Evolutionary conservation across 164 flowering plant genomes (phyloP).

Genomic region (Hamamelis virginiana): DNA sequence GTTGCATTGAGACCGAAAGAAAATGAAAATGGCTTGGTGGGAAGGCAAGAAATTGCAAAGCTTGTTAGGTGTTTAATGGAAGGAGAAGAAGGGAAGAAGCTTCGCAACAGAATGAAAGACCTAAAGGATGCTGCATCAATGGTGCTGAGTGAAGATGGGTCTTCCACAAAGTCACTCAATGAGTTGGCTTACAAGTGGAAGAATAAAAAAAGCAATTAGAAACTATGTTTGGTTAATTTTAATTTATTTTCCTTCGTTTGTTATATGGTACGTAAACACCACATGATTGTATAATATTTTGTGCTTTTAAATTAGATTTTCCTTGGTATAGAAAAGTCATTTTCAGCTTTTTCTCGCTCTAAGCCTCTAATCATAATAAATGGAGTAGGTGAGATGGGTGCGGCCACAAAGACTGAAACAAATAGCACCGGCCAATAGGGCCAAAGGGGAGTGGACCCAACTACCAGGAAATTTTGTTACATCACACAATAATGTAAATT

Average conservation of each 20-base stretch:
- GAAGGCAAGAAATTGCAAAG: slow-evolving; percentile 39
- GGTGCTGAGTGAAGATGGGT: slow-evolving; percentile 31
- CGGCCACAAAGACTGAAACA: neutral
- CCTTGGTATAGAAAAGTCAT: neutral
- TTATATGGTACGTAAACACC: neutral
- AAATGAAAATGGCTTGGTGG: slow-evolving; percentile 34
- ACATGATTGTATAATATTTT: neutral
- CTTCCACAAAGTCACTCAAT: slow-evolving; percentile 31
- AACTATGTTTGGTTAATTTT: neutral
- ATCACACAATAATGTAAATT: too few relatives aligned
- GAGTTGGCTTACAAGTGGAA: slow-evolving; percentile 35
- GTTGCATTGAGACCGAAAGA: slow-evolving; percentile 44
- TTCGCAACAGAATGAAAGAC: slow-evolving; percentile 29
- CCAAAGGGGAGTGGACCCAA: neutral
- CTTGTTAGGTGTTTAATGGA: slow-evolving; percentile 45
- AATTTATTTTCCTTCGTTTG: neutral
- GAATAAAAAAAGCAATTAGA: slow-evolving; percentile 1
- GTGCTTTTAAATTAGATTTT: neutral
- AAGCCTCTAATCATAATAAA: neutral
- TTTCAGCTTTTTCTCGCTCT: neutral
- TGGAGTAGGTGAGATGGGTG: slow-evolving; percentile 4
- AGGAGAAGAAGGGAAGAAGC: slow-evolving; percentile 24
- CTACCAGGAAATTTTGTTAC: too few relatives aligned
- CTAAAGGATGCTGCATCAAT: slow-evolving; percentile 34
- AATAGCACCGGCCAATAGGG: neutral